Evolutionary conservation across 2,329 filamentous ascomycete genomes (phyloP).

Genomic region (Phyllosticta capitalensis): DNA sequence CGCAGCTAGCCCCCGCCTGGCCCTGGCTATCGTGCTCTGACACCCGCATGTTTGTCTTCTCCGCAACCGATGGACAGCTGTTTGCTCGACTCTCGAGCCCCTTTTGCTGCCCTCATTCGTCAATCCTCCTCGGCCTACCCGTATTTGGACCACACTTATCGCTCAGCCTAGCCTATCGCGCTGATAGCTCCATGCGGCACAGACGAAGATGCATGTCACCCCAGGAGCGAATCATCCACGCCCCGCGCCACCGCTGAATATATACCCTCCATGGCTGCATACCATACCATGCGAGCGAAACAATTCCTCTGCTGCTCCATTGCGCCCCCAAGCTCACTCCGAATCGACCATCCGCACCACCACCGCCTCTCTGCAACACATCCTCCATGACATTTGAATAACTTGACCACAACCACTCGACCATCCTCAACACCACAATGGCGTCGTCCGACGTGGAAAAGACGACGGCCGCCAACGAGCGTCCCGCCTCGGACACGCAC

Average conservation of each 20-base stretch:
- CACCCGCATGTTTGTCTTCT: background rate
- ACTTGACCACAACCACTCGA: background rate
- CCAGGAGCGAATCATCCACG: background rate
- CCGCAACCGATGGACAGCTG: background rate
- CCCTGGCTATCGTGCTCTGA: background rate
- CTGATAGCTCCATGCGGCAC: background rate
- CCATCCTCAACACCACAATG: slow-evolving; percentile 16
- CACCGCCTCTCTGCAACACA: background rate
- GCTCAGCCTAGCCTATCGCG: background rate
- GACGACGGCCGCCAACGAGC: slow-evolving; percentile 17
- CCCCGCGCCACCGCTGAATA: background rate
- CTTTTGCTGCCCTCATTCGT: too few species aligned
- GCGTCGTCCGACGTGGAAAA: slow-evolving; percentile 11
- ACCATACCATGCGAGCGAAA: background rate
- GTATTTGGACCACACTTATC: background rate
- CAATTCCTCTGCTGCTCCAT: background rate
- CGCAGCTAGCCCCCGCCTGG: too few species aligned
- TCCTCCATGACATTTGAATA: background rate
- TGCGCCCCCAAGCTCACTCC: background rate
- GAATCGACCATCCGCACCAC: background rate
- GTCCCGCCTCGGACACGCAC: slow-evolving; percentile 14
- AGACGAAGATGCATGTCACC: background rate
- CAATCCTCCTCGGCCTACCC: background rate
- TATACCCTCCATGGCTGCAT: background rate
- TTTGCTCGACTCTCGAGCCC: too few species aligned